Base-by-base conservation (phyloP, 768 basidiomycete species). In the Phylloporus sp. region DNA sequence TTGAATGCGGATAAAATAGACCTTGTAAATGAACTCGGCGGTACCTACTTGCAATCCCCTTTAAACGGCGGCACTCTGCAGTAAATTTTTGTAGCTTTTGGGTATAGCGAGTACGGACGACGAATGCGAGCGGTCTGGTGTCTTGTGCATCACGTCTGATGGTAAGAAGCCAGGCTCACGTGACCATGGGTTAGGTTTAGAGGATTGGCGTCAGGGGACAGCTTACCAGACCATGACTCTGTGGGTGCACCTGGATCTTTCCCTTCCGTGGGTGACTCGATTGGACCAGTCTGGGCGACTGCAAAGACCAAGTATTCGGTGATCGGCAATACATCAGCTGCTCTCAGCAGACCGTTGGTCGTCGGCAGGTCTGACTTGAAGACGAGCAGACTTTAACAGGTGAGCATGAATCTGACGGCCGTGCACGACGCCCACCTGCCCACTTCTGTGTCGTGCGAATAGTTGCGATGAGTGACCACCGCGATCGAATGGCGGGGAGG, bases 1-100 rank as follows among this genome's bases (percentile, higher is more conserved):
- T 63, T 54, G 34, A 42, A 50, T 38, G 28, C 10, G 29, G 33
- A 9, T 2, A 31, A n/a, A n/a, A n/a, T n/a, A n/a, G n/a, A n/a
- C n/a, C n/a, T n/a, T n/a, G n/a, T n/a, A n/a, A n/a, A n/a, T n/a
- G n/a, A n/a, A n/a, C n/a, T n/a, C n/a, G n/a, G n/a, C n/a, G n/a
- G 46, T 55, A 81, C 82, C 73, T 53, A 82, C 82, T 73, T 44
- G 74, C 67, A 3, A 67, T 65, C 29, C 77, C 73, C 53, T 73
- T 80, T 39, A 84, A 57, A 26, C 78, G 70, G 57, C 76, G 82
- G 58, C 76, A 82, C 59, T 84, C 80, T 2, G 69, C 66, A 9
- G 80, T 61, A 14, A 86, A 59, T 10, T 38, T 52, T 29, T 73
- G 71, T 37, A 87, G 58, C 4, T 65, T 64, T 41, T 75, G 71